These are phyloP conservation scores for Exophiala aquamarina DNA, from an alignment of 2,329 filamentous ascomycete species.

Conservation along the genomic window DNA sequence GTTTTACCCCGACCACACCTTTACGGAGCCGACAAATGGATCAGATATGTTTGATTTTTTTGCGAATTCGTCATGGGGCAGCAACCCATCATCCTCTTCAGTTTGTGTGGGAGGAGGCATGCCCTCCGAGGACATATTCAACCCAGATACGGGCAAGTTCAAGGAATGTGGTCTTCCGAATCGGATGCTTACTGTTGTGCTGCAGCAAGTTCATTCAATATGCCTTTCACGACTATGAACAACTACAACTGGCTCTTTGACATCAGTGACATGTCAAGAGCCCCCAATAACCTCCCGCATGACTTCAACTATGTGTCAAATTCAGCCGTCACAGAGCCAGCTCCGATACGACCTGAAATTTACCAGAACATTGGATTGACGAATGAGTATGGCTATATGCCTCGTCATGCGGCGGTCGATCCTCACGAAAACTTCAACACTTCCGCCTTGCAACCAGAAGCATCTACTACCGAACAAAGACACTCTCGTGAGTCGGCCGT, in stretches of 20 bases:
- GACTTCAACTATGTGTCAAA: not conserved
- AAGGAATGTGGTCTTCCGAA: not conserved
- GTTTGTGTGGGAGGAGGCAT: slow-evolving; percentile 5
- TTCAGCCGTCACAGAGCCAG: not conserved
- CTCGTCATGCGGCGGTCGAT: too few species aligned
- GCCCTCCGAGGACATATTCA: slow-evolving; percentile 56
- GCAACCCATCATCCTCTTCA: not conserved
- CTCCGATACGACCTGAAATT: not conserved
- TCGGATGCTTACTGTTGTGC: not conserved
- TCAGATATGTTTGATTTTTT: slow-evolving; percentile 22
- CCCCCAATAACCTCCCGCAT: not conserved
- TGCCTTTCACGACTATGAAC: slow-evolving; percentile 62
- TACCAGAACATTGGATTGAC: not conserved
- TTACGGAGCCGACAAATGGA: slow-evolving; percentile 6
- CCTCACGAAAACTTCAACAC: too few species aligned
- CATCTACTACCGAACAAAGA: too few species aligned
- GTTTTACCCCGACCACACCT: not conserved
- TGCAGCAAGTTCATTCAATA: slow-evolving; percentile 61
- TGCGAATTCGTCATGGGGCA: slow-evolving; percentile 22
- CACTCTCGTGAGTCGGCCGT: too few species aligned
- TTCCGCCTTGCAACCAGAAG: too few species aligned
- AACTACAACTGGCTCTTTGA: slow-evolving; percentile 66
- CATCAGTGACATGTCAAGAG: slow-evolving; percentile 17
- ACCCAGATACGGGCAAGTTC: slow-evolving; percentile 54
- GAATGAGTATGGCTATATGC: too few species aligned